Evolutionary conservation across 306 rosid species (phyloP), one percentile per base, ranked within the genome.

Genomic region (Coriaria nepalensis): DNA sequence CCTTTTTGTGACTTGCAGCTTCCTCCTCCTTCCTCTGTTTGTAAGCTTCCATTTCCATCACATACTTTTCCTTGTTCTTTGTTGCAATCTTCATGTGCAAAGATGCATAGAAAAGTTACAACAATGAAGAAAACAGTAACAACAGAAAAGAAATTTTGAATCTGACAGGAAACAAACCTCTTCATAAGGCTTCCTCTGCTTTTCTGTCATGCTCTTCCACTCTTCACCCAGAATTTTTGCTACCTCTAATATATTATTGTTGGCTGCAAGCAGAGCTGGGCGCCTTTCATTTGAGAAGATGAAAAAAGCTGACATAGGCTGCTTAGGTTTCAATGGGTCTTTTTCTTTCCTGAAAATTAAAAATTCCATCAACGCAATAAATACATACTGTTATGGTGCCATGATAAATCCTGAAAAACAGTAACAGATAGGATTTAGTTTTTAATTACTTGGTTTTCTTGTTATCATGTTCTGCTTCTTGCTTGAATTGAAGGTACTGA

Each of bases 321-420:
- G 94, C 73, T 85, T 90, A 40, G 98, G 98, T 51, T 85, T 90
- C 94, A 73, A 55, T 10, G 95, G 95, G 63, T 90, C 95, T 74
- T 71, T 90, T 43, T 75, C 95, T 58, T 85, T 90, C 80, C 87
- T 87, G 66, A 48, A 35, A 38, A n/a, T n/a, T 1, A 49, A 45
- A 47, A 11, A 10, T 47, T 5, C 14, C 4, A 8, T 6, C 45
- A 41, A 41, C 6, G 4, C 10, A 41, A 5, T 41, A 10, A 10
- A 6, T 4, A 29, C 33, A n/a, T n/a, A n/a, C n/a, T n/a, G n/a
- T 13, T 3, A 54, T n/a, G 0, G 59, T 48, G 43, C 10, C 11
- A 29, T n/a, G 1, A 6, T 6, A 37, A 37, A n/a, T 36, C 6
- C 5, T 4, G 10, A 36, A 9, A 43, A 34, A 50, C 5, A 58